Evolutionary conservation across 2,329 filamentous ascomycete species (phyloP).

Genomic region (Trichoderma atrobrunneum): DNA sequence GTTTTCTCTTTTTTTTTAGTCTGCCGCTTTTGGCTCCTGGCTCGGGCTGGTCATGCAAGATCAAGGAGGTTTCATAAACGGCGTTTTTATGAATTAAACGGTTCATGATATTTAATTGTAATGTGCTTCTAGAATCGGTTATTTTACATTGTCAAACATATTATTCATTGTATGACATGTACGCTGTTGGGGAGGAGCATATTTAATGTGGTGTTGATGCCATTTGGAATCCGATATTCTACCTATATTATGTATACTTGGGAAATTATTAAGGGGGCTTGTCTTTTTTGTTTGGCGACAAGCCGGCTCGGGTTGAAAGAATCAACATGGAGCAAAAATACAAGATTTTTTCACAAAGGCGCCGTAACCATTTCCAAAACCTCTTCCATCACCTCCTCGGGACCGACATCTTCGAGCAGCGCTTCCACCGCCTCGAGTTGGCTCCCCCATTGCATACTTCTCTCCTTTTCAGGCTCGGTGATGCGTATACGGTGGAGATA

Average conservation of each 20-base stretch:
- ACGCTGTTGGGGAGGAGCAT: background rate
- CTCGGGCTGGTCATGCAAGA: conserved; percentile 87
- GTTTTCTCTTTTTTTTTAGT: conserved; percentile 45
- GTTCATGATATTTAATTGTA: background rate
- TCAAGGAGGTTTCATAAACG: conserved; percentile 67
- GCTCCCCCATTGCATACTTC: conserved; percentile 93
- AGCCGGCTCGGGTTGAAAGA: background rate
- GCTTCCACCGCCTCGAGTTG: conserved; percentile 65
- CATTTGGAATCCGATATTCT: conserved; percentile 19
- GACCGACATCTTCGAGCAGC: conserved; percentile 60
- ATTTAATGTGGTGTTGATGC: background rate
- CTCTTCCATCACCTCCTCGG: conserved; percentile 64
- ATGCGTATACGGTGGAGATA: conserved; percentile 82
- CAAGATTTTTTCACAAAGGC: conserved; percentile 39
- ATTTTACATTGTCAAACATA: background rate
- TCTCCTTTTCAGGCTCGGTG: conserved; percentile 66
- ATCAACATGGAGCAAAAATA: conserved; percentile 30
- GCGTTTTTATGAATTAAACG: conserved; percentile 18
- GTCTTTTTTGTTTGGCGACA: background rate
- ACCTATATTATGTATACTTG: background rate
- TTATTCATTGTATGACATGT: background rate
- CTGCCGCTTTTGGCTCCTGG: conserved; percentile 76
- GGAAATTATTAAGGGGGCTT: background rate
- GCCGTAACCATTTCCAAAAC: conserved; percentile 57
- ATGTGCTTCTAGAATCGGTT: background rate